Conservation (phyloP, 148 eudicot species). For the Tetragonia tetragonoides region DNA sequence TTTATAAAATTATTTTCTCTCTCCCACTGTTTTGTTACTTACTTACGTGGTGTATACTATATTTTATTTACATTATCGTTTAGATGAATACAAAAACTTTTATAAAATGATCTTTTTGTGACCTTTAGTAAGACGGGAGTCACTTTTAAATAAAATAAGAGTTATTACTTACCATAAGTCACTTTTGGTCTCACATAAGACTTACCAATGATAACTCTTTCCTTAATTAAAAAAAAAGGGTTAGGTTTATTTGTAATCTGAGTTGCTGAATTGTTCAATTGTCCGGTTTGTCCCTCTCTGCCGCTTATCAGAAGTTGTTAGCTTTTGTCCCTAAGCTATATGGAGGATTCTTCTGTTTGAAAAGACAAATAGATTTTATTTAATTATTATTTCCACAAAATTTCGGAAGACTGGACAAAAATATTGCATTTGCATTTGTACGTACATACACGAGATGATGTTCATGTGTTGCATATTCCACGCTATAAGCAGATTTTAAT, state of each 20-base stretch:
- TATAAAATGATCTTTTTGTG: too few relatives aligned
- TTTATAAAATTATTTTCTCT: too few relatives aligned
- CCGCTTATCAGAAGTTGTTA: conserved; percentile 24
- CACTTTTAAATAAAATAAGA: too few relatives aligned
- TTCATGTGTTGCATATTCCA: background rate
- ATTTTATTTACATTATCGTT: too few relatives aligned
- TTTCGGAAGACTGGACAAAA: conserved; percentile 8
- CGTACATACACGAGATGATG: background rate
- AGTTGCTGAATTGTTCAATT: conserved; percentile 6
- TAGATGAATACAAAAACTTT: too few relatives aligned
- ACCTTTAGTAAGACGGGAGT: too few relatives aligned
- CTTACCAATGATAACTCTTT: too few relatives aligned
- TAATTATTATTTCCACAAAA: background rate
- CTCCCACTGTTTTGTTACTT: too few relatives aligned
- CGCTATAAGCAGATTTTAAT: background rate
- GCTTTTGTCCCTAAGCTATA: conserved; percentile 14
- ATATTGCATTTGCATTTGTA: background rate
- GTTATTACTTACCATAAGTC: too few relatives aligned
- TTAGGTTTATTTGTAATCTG: background rate
- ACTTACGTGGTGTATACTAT: too few relatives aligned
- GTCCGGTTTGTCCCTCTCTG: conserved; percentile 5
- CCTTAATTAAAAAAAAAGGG: background rate
- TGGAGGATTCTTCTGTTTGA: conserved; percentile 18
- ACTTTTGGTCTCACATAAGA: too few relatives aligned
- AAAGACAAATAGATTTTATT: conserved; percentile 10